A percentile compares a stretch with the other conserved stretches of the same genome.
phyloP scores from a whole-genome alignment of 441 rosid species.

The Kokia cookei region DNA sequence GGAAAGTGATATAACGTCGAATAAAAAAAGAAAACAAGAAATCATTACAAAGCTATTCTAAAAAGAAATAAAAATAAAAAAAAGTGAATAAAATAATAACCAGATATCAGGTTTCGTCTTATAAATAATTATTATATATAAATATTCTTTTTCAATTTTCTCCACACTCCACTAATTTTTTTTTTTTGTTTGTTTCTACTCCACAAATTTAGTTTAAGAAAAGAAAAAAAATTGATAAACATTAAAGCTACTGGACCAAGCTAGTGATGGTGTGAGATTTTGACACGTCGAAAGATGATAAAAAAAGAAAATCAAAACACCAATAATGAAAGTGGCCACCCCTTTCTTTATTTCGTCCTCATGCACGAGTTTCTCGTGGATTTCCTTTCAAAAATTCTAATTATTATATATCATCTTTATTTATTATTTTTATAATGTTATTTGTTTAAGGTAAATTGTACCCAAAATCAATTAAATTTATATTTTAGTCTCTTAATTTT shows the following conservation, averaged over 20 bases:
- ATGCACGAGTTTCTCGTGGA: slow-evolving; percentile 23
- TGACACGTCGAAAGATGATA: neutral
- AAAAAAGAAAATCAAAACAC: neutral
- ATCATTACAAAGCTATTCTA: too few relatives aligned
- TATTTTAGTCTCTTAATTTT: too few relatives aligned
- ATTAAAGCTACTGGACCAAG: neutral
- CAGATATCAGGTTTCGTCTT: neutral
- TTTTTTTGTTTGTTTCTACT: too few relatives aligned
- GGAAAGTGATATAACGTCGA: neutral
- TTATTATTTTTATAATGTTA: too few relatives aligned
- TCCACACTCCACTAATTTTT: too few relatives aligned
- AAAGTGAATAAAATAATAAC: neutral
- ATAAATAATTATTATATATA: neutral
- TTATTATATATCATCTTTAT: too few relatives aligned
- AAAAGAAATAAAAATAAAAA: too few relatives aligned
- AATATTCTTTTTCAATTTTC: neutral
- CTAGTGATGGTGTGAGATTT: neutral
- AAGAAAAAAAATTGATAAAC: too few relatives aligned
- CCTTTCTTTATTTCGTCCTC: neutral
- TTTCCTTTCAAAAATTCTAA: neutral
- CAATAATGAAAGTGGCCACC: neutral
- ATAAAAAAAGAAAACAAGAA: neutral
- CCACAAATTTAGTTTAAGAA: too few relatives aligned
- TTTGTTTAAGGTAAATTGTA: too few relatives aligned
- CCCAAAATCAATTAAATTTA: too few relatives aligned